phyloP scores from a whole-genome alignment of 805 yeast genomes.

The Saccharomyces mikatae region DNA sequence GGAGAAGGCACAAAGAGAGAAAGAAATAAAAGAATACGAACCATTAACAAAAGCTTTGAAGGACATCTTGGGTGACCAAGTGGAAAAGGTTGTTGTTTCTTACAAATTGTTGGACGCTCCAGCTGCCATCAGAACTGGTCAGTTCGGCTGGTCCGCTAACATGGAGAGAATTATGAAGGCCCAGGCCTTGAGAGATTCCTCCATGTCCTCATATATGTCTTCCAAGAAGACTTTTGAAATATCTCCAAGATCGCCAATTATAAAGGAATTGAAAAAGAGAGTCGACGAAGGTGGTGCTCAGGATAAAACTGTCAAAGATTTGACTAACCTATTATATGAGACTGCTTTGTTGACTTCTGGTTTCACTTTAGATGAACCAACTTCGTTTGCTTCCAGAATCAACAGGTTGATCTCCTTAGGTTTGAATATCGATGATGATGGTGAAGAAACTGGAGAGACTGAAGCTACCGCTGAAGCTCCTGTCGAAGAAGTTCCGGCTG shows the following conservation, averaged over 20 bases:
- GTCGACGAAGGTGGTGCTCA: conserved; percentile 96
- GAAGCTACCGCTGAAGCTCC: conserved; percentile 33
- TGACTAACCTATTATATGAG: conserved; percentile 92
- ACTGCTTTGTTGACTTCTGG: conserved; percentile 98
- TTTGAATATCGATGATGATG: conserved; percentile 93
- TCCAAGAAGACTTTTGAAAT: conserved; percentile 98
- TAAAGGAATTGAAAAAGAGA: conserved; percentile 90
- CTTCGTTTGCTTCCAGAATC: conserved; percentile 93
- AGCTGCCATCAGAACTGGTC: conserved; percentile 99
- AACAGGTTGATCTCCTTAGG: conserved; percentile 97
- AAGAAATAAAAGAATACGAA: conserved; percentile 86
- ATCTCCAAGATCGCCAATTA: conserved; percentile 92
- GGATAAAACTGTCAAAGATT: conserved; percentile 96
- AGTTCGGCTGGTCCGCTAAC: conserved; percentile 99
- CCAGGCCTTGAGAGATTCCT: conserved; percentile 96
- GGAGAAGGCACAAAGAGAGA: conserved; percentile 91
- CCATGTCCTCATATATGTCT: conserved; percentile 99
- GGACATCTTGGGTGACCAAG: conserved; percentile 96
- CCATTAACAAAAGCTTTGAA: conserved; percentile 90
- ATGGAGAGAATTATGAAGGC: conserved; percentile 99
- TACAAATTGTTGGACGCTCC: conserved; percentile 97
- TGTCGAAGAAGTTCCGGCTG: conserved; percentile 57
- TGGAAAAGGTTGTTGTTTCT: conserved; percentile 97
- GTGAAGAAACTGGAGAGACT: conserved; percentile 43
- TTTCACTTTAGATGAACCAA: conserved; percentile 97